Conservation (phyloP, 129 eudicot genomes). For the Silybum marianum region DNA sequence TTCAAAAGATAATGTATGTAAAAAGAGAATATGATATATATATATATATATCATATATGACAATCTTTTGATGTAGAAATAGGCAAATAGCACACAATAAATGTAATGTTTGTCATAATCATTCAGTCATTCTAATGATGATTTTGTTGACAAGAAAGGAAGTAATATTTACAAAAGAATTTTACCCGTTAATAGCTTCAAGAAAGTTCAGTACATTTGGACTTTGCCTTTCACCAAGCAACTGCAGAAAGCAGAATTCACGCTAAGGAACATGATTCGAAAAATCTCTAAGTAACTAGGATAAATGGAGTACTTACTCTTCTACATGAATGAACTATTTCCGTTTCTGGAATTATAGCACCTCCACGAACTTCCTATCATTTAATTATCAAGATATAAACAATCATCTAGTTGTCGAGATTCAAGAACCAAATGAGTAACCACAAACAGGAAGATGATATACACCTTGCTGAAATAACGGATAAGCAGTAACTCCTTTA, state of each 20-base stretch:
- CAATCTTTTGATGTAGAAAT: not conserved
- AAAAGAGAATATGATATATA: not conserved
- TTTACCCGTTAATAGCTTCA: constrained; percentile 78
- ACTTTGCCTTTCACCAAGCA: constrained; percentile 82
- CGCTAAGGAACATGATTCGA: not conserved
- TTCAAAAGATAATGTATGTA: not conserved
- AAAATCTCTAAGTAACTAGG: not conserved
- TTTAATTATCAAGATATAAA: constrained; percentile 2
- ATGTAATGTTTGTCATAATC: not conserved
- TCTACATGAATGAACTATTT: constrained; percentile 78
- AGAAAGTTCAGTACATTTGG: constrained; percentile 79
- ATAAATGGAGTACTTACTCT: constrained; percentile 49
- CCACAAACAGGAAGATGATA: constrained; percentile 17
- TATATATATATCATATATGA: not conserved
- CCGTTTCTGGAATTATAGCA: constrained; percentile 74
- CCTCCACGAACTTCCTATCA: constrained; percentile 86
- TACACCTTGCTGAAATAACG: constrained; percentile 94
- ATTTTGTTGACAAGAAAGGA: not conserved
- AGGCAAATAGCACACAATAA: not conserved
- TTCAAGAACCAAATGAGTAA: not conserved
- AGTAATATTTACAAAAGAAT: not conserved
- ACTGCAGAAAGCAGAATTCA: constrained; percentile 49
- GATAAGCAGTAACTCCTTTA: constrained; percentile 77
- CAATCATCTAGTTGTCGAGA: constrained; percentile 21
- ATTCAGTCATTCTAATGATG: not conserved